These are phyloP conservation scores for Tolypocladium tropicale DNA, from an alignment of 2,329 filamentous ascomycete species.

Conservation along the genomic window DNA sequence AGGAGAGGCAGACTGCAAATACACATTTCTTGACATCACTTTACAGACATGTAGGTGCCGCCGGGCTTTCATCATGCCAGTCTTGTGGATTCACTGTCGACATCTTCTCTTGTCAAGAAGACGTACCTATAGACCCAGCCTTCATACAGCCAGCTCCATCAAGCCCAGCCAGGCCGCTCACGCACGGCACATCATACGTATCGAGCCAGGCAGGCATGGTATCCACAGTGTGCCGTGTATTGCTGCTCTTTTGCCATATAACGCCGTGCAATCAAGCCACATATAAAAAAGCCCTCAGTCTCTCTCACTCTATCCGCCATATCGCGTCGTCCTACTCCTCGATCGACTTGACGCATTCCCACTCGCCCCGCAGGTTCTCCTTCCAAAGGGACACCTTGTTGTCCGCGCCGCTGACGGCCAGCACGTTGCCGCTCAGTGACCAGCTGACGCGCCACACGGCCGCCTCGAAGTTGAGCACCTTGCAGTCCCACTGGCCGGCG, in stretches of 20 bases:
- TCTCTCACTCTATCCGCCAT: not conserved
- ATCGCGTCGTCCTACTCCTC: constrained; percentile 53
- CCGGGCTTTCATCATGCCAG: not conserved
- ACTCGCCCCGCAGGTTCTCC: constrained; percentile 91
- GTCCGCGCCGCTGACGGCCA: constrained; percentile 87
- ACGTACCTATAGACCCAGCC: not conserved
- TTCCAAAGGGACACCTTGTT: constrained; percentile 98
- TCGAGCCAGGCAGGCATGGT: not conserved
- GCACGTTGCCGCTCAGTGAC: constrained; percentile 92
- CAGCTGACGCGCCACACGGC: constrained; percentile 95
- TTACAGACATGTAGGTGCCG: not conserved
- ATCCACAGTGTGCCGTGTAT: not conserved
- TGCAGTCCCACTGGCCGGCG: constrained; percentile 70
- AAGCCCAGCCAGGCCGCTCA: not conserved
- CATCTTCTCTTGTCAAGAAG: not conserved
- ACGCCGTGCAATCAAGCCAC: constrained; percentile 19
- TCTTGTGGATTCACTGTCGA: not conserved
- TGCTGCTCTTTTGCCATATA: constrained; percentile 17
- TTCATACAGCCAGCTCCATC: not conserved
- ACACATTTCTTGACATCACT: not conserved
- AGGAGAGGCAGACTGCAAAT: not conserved
- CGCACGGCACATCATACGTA: not conserved
- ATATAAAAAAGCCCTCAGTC: not conserved
- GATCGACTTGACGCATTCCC: constrained; percentile 95
- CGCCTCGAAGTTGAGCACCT: constrained; percentile 77